These are phyloP conservation scores for Sphaerulina musiva DNA, from an alignment of 2,329 filamentous ascomycete species.

Conservation along the genomic window DNA sequence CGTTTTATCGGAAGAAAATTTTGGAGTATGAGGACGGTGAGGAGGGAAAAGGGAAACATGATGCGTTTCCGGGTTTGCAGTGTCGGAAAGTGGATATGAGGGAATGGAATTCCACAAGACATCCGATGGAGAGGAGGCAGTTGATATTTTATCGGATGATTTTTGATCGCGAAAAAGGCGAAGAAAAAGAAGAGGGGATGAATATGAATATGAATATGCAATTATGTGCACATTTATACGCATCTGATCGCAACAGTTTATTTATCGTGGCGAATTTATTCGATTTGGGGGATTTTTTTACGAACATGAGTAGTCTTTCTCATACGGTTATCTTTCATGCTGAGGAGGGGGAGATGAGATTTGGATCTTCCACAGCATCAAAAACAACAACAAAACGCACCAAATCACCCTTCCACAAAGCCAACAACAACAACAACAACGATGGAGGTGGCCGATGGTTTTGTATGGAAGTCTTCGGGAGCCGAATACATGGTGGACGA, in stretches of 20 bases:
- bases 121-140: slow-evolving; percentile 36
- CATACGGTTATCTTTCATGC: slow-evolving; percentile 47
- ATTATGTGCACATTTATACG: slow-evolving; percentile 52
- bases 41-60: slow-evolving; percentile 35
- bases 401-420: too few species aligned
- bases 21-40: slow-evolving; percentile 3
- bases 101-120: slow-evolving; percentile 39
- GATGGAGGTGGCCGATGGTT: slow-evolving; percentile 39
- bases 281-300: slow-evolving; percentile 37
- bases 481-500: slow-evolving; percentile 41
- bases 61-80: slow-evolving; percentile 42
- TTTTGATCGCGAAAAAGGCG: too few species aligned
- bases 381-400: too few species aligned
- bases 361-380: slow-evolving; percentile 21
- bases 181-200: slow-evolving; percentile 27
- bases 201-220: slow-evolving; percentile 54
- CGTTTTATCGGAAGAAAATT: slow-evolving; percentile 32
- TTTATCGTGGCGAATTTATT: slow-evolving; percentile 48
- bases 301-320: slow-evolving; percentile 43
- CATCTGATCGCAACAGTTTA: slow-evolving; percentile 51
- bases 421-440: slow-evolving; percentile 22
- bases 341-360: slow-evolving; percentile 36
- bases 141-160: slow-evolving; percentile 40
- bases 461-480: slow-evolving; percentile 45
- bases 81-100: slow-evolving; percentile 50